phyloP scores from a whole-genome alignment of 257 asterid genomes.

The Leptodermis oblonga region DNA sequence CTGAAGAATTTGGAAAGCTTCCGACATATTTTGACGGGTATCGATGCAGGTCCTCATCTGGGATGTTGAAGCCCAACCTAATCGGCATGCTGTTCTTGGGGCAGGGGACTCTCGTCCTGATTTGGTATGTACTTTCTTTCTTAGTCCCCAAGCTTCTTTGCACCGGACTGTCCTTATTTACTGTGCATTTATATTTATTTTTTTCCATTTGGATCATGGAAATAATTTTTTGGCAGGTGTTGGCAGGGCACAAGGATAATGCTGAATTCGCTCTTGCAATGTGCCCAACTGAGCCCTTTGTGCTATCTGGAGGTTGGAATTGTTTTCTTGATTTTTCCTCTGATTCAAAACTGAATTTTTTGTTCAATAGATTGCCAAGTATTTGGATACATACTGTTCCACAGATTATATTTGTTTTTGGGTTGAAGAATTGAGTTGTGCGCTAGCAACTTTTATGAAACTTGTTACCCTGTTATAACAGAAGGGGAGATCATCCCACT shows the following conservation, averaged over 20 bases:
- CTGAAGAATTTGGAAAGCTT: slow-evolving; percentile 8
- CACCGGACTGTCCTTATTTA: neutral
- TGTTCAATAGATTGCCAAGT: neutral
- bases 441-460: neutral
- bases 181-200: no score
- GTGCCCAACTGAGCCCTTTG: slow-evolving; percentile 96
- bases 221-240: slow-evolving; percentile 41
- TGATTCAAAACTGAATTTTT: neutral
- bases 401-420: neutral
- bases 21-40: slow-evolving; percentile 12
- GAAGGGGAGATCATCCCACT: neutral
- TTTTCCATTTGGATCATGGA: neutral
- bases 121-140: slow-evolving; percentile 48
- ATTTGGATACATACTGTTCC: neutral
- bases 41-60: slow-evolving; percentile 76
- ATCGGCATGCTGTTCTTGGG: slow-evolving; percentile 84
- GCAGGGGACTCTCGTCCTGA: slow-evolving; percentile 87
- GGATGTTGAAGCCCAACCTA: slow-evolving; percentile 97
- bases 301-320: slow-evolving; percentile 94
- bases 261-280: slow-evolving; percentile 98
- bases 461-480: neutral
- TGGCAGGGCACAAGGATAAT: slow-evolving; percentile 91
- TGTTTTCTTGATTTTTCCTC: neutral
- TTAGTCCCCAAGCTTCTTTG: neutral
- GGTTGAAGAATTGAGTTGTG: neutral